phyloP scores from a whole-genome alignment of 2,329 filamentous ascomycete species.

The Aspergillus sp. region DNA sequence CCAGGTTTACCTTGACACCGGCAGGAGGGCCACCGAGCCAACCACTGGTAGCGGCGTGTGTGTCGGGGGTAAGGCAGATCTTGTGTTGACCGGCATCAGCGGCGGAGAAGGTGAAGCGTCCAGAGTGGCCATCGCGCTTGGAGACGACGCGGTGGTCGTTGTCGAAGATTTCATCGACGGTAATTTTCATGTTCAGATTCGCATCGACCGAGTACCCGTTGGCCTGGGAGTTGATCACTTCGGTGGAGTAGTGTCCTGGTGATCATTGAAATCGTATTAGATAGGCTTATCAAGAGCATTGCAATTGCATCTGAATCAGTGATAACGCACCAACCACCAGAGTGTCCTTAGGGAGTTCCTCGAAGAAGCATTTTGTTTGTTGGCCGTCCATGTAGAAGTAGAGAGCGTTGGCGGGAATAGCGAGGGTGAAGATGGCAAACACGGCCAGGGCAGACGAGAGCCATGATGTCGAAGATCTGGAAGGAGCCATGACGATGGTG shows the following conservation, averaged over 20 bases:
- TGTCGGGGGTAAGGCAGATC: slow-evolving; percentile 88
- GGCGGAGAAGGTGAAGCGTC: slow-evolving; percentile 93
- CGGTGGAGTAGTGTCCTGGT: slow-evolving; percentile 76
- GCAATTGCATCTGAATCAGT: neutral
- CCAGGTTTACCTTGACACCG: slow-evolving; percentile 77
- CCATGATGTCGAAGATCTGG: slow-evolving; percentile 33
- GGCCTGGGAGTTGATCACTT: slow-evolving; percentile 71
- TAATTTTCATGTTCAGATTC: slow-evolving; percentile 79
- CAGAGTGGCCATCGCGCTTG: slow-evolving; percentile 68
- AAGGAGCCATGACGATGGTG: slow-evolving; percentile 27
- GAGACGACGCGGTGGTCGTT: slow-evolving; percentile 94
- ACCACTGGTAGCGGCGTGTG: slow-evolving; percentile 59
- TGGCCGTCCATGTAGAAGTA: slow-evolving; percentile 94
- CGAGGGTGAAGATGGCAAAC: slow-evolving; percentile 58
- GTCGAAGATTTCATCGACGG: slow-evolving; percentile 94
- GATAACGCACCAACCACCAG: slow-evolving; percentile 71
- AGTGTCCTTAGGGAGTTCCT: slow-evolving; percentile 96
- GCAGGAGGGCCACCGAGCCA: slow-evolving; percentile 71
- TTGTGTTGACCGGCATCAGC: slow-evolving; percentile 93
- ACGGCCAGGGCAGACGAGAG: slow-evolving; percentile 50
- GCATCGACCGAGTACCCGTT: slow-evolving; percentile 68
- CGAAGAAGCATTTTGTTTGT: slow-evolving; percentile 91
- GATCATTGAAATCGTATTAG: neutral
- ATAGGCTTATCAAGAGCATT: neutral
- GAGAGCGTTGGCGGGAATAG: slow-evolving; percentile 69